Percentiles rank a stretch among this genome's conserved stretches.
Conservation (phyloP, 129 eudicot genomes). For the Oenanthe sinensis region DNA sequence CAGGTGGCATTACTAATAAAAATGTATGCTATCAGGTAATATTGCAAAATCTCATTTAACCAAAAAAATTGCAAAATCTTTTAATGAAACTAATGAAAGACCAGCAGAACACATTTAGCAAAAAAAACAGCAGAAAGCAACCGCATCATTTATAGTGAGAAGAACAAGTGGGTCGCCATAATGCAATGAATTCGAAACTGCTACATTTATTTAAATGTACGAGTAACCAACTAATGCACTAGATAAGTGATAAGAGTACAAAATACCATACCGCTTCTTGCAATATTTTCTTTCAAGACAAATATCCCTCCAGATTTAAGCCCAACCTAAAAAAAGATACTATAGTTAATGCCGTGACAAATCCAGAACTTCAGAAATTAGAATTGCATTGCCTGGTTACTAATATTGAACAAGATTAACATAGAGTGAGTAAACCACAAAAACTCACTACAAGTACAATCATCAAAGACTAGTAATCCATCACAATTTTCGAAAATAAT, state of each 20-base stretch:
- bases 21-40: neutral
- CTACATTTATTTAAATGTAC: neutral
- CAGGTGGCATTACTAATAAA: neutral
- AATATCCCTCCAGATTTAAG: conserved; percentile 91
- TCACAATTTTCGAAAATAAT: neutral
- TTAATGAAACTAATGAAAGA: neutral
- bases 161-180: neutral
- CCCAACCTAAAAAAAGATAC: conserved; percentile 51
- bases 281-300: conserved; percentile 80
- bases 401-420: neutral
- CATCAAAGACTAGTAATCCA: neutral
- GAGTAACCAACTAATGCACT: neutral
- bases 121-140: neutral
- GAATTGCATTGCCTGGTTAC: neutral
- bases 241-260: neutral
- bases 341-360: conserved; percentile 13
- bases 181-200: neutral
- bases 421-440: neutral
- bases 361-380: neutral
- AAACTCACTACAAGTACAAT: neutral
- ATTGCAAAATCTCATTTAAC: neutral
- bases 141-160: neutral
- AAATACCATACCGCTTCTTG: conserved; percentile 55
- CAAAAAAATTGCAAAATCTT: neutral
- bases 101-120: neutral